Conservation (phyloP, 2,329 filamentous ascomycete genomes). For the Penicillium sp. region DNA sequence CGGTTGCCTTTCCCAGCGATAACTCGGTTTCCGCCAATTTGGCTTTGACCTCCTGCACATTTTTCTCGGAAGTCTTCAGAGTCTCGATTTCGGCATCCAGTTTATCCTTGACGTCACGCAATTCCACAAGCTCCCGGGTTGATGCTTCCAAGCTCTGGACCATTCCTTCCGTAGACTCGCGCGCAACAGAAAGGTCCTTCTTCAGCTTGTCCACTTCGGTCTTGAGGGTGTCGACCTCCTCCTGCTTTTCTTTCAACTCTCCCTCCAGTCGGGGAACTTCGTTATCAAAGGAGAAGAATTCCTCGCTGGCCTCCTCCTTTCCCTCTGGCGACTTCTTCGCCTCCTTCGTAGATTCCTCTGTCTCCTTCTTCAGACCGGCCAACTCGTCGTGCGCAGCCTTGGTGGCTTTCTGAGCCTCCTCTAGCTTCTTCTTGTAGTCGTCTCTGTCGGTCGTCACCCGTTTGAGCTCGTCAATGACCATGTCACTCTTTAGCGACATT, state of each 20-base stretch:
- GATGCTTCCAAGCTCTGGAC: constrained; percentile 67
- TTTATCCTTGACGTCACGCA: constrained; percentile 56
- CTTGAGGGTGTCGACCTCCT: constrained; percentile 71
- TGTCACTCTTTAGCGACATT: constrained; percentile 79
- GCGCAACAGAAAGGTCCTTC: constrained; percentile 68
- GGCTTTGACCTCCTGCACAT: constrained; percentile 45
- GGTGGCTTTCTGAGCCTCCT: constrained; percentile 66
- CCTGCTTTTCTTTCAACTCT: constrained; percentile 68
- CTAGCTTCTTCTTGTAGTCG: constrained; percentile 72
- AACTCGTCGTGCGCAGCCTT: constrained; percentile 66
- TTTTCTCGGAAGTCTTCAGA: constrained; percentile 44
- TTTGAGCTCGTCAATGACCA: constrained; percentile 93
- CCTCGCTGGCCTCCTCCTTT: constrained; percentile 55
- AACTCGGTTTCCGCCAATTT: constrained; percentile 37
- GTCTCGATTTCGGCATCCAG: constrained; percentile 50
- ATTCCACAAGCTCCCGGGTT: constrained; percentile 61
- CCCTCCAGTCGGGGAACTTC: constrained; percentile 81
- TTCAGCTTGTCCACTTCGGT: constrained; percentile 68
- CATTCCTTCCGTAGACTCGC: constrained; percentile 70
- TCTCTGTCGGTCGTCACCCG: constrained; percentile 81
- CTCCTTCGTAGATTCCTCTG: constrained; percentile 22
- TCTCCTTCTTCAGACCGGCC: constrained; percentile 53
- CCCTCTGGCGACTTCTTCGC: constrained; percentile 14
- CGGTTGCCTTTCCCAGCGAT: constrained; percentile 31
- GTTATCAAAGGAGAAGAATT: constrained; percentile 90